Conservation (phyloP, 192 early-diverging fungal species). For the Podila horticola region DNA sequence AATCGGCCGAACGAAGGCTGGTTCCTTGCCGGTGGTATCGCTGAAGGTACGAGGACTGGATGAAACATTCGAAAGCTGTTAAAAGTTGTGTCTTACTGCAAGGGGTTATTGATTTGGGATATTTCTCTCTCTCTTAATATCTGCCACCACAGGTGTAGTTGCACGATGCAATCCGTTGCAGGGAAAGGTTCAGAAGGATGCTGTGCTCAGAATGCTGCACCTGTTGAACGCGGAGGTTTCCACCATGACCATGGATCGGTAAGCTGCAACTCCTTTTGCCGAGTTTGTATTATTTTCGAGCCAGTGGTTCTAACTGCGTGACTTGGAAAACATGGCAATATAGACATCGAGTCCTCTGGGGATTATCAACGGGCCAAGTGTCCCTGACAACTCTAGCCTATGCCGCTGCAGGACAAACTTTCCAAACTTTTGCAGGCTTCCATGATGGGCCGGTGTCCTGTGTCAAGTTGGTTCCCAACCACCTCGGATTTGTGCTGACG, state of each 20-base stretch:
- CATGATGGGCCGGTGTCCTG: conserved; percentile 64
- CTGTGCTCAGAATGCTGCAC: conserved; percentile 59
- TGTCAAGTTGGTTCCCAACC: conserved; percentile 26
- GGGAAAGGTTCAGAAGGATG: conserved; percentile 69
- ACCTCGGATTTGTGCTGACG: conserved; percentile 51
- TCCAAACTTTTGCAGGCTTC: conserved; percentile 62
- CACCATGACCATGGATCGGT: conserved; percentile 68
- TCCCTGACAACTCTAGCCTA: conserved; percentile 59
- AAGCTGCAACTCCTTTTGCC: background rate
- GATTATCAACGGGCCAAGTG: conserved; percentile 63
- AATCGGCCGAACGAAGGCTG: conserved; percentile 21
- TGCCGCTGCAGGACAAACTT: conserved; percentile 34
- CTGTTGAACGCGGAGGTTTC: conserved; percentile 46
- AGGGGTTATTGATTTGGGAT: background rate
- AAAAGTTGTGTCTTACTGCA: background rate
- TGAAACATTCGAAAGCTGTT: no score
- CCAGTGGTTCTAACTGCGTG: background rate
- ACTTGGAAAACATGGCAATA: background rate
- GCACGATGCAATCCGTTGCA: conserved; percentile 65
- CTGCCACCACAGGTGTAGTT: conserved; percentile 57
- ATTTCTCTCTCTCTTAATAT: background rate
- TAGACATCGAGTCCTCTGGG: conserved; percentile 68
- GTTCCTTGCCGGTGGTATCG: conserved; percentile 62
- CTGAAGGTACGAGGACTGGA: no score
- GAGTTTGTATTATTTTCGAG: background rate